phyloP scores from a whole-genome alignment of 257 asterid species.

The Petrea volubilis region DNA sequence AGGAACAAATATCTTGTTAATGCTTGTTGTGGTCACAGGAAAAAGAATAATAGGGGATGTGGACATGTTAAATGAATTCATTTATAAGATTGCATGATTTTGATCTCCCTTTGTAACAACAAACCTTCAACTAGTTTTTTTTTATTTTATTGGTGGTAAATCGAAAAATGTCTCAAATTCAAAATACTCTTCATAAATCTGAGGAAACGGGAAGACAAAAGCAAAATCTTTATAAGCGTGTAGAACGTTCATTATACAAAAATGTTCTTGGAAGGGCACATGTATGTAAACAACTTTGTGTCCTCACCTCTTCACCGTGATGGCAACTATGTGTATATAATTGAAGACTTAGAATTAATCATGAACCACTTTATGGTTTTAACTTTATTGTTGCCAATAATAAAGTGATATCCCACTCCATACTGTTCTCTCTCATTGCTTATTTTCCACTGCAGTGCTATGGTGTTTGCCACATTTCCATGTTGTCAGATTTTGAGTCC shows the following conservation, averaged over 20 bases:
- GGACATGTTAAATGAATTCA: background rate
- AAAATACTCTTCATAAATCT: background rate
- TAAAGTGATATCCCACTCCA: constrained; percentile 23
- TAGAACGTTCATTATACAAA: background rate
- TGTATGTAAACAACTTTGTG: background rate
- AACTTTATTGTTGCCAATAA: constrained; percentile 34
- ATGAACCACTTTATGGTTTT: constrained; percentile 33
- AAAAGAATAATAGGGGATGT: background rate
- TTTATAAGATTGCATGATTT: background rate
- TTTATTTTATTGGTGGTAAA: background rate
- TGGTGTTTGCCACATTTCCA: constrained; percentile 37
- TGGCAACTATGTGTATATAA: constrained; percentile 1
- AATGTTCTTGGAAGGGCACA: too few relatives aligned
- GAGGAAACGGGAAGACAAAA: background rate
- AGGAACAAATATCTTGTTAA: too few relatives aligned
- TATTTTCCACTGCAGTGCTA: constrained; percentile 17
- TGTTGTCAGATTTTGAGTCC: constrained; percentile 43
- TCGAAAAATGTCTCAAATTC: background rate
- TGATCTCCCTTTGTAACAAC: background rate
- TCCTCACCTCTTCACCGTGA: background rate
- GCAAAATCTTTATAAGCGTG: background rate
- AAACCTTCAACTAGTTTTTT: background rate
- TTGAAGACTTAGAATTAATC: constrained; percentile 33
- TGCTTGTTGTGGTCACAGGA: too few relatives aligned
- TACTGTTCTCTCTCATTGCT: constrained; percentile 11